Evolutionary conservation across 331 rosid species (phyloP).

Genomic region (Malus hybrid): DNA sequence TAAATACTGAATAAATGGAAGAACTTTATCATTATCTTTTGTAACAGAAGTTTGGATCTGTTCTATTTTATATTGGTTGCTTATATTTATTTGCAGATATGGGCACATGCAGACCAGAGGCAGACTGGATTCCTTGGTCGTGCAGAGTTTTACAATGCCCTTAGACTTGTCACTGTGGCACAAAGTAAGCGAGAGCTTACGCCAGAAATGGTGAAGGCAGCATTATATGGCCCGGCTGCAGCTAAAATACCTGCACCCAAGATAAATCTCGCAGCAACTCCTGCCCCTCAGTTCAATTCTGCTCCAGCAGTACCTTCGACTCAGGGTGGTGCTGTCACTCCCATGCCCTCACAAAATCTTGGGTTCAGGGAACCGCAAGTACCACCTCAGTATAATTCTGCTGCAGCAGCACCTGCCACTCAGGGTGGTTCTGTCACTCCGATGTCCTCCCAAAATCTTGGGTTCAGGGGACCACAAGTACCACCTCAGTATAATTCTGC

Average conservation of each 20-base stretch:
- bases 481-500: slow-evolving; percentile 38
- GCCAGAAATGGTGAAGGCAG: slow-evolving; percentile 87
- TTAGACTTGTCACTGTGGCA: slow-evolving; percentile 93
- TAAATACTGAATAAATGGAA: not conserved
- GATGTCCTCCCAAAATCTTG: slow-evolving; percentile 40
- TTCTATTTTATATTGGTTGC: slow-evolving; percentile 8
- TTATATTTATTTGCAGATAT: slow-evolving; percentile 55
- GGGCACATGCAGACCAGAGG: slow-evolving; percentile 76
- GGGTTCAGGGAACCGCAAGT: slow-evolving; percentile 40
- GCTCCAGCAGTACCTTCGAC: slow-evolving; percentile 31
- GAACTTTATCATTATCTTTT: not conserved
- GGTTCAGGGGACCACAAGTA: slow-evolving; percentile 39
- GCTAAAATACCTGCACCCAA: slow-evolving; percentile 95
- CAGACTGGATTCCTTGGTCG: slow-evolving; percentile 82
- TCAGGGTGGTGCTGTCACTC: slow-evolving; percentile 33
- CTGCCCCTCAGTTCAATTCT: slow-evolving; percentile 41
- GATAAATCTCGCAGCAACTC: slow-evolving; percentile 48
- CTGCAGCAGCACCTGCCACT: slow-evolving; percentile 34
- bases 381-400: slow-evolving; percentile 34
- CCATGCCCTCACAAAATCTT: slow-evolving; percentile 37
- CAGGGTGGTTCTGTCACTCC: slow-evolving; percentile 37
- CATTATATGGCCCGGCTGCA: slow-evolving; percentile 84
- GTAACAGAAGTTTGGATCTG: not conserved
- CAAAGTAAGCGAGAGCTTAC: slow-evolving; percentile 89
- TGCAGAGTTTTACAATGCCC: slow-evolving; percentile 92